These are phyloP conservation scores for Jamesozyma piceae DNA, from an alignment of 805 yeast species.

Conservation along the genomic window DNA sequence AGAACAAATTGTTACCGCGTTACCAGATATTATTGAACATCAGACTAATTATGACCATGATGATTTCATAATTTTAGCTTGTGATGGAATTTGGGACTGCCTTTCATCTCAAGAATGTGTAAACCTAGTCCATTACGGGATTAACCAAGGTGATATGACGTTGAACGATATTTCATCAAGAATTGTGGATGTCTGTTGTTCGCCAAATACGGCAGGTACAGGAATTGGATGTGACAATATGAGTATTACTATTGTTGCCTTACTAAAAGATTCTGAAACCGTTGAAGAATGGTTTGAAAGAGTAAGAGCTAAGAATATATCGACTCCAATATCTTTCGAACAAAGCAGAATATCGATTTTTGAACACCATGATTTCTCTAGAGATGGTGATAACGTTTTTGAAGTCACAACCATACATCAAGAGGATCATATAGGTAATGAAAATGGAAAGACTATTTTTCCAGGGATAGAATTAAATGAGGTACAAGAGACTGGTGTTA, in stretches of 20 bases:
- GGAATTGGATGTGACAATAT: constrained; percentile 98
- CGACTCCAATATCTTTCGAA: constrained; percentile 34
- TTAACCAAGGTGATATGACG: constrained; percentile 51
- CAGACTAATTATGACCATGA: constrained; percentile 51
- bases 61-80: constrained; percentile 86
- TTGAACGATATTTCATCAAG: constrained; percentile 74
- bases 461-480: neutral
- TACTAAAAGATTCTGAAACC: constrained; percentile 43
- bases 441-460: constrained; percentile 4
- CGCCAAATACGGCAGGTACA: constrained; percentile 83
- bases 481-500: neutral
- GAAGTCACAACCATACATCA: constrained; percentile 19
- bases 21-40: constrained; percentile 85
- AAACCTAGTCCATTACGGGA: constrained; percentile 86
- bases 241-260: constrained; percentile 85
- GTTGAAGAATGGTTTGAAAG: constrained; percentile 55
- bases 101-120: constrained; percentile 86
- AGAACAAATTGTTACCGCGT: constrained; percentile 90
- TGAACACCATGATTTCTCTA: constrained; percentile 37
- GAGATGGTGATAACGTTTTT: constrained; percentile 34
- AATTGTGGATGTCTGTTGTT: constrained; percentile 89
- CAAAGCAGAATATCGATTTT: constrained; percentile 40
- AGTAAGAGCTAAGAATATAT: constrained; percentile 38
- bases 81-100: constrained; percentile 99
- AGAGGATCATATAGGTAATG: constrained; percentile 8